Conservation (phyloP, 208 protist species). For the Crithidia mellificae region DNA sequence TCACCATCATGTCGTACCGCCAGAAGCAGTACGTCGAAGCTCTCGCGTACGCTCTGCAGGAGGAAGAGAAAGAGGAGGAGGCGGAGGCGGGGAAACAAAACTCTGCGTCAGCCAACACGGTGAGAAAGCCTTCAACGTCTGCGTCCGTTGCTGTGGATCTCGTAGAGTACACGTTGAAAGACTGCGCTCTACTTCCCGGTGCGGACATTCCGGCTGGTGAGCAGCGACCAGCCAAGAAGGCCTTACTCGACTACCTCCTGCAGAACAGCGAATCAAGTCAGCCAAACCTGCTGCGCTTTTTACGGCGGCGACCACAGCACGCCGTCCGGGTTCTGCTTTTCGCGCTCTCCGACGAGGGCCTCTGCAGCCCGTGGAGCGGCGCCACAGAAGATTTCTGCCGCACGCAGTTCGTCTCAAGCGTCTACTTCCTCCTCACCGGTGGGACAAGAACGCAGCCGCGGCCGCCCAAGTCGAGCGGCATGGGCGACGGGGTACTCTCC, state of each 20-base stretch:
- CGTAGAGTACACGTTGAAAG: constrained; percentile 44
- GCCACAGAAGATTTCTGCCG: constrained; percentile 18
- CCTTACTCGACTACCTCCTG: constrained; percentile 45
- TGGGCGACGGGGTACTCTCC: not conserved
- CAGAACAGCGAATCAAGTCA: constrained; percentile 14
- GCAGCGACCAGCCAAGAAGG: constrained; percentile 33
- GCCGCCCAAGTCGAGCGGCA: not conserved
- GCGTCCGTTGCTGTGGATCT: constrained; percentile 38
- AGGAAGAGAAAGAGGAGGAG: constrained; percentile 20
- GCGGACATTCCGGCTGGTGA: constrained; percentile 32
- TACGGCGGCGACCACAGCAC: constrained; percentile 40
- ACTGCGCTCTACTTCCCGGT: constrained; percentile 30
- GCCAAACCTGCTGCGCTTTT: constrained; percentile 29
- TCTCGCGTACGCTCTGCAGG: constrained; percentile 43
- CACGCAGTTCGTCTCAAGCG: constrained; percentile 32
- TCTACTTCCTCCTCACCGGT: constrained; percentile 30
- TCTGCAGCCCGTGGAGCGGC: constrained; percentile 43
- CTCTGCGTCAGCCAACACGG: too few relatives aligned
- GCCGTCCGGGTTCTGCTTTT: constrained; percentile 34
- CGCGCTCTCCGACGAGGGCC: constrained; percentile 47
- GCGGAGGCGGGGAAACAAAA: too few relatives aligned
- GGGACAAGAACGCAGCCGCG: constrained; percentile 25
- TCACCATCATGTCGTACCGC: constrained; percentile 54
- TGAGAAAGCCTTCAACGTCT: not conserved
- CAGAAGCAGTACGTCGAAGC: constrained; percentile 58